Base-by-base conservation (phyloP, 306 rosid genomes). In the Canavalia gladiata region DNA sequence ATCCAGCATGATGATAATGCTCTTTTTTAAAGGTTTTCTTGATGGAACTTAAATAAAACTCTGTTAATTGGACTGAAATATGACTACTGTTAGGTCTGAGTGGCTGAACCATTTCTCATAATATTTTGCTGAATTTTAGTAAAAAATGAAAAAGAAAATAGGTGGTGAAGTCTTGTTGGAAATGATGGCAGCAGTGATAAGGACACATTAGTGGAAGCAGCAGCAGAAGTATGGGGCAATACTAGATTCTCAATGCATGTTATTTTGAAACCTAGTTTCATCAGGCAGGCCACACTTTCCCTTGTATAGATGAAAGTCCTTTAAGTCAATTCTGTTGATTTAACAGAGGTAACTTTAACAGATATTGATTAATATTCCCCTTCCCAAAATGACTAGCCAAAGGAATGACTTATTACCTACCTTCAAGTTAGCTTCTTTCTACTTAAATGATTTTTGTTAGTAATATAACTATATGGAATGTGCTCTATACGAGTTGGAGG, bases 31-130 rank as follows among this genome's bases (percentile, higher is more conserved):
- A 11, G 49, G 33, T 63, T 68, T 68, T 43, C 77, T 62, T 29
- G 31, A 58, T 37, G 58, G 73, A 39, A 59, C 77, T 30, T 57
- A 46, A 37, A 54, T 39, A 12, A 5, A 77, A 64, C 49, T 77
- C 29, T 30, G 50, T 62, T 60, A 4, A 11, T 58, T 28, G 30
- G 50, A 63, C 39, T 64, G 57, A 18, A 9, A 39, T 81, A 52
- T 72, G 34, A 65, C 10, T 45, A n/a, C 18, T 54, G 6, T 60
- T 54, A 11, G 54, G 34, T 56, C 62, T 62, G 81, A 45, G 58
- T 42, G 18, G 84, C 56, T 60, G 76, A 72, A 52, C 69, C 49
- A 47, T 72, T 77, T 18, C 25, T 77, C 49, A 70, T 62, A 62
- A 52, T 45, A 70, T 34, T 52, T 51, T 51, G 31, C n/a, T 66